Base-by-base conservation (phyloP, 305 asterid species). In the Fraxinus xanthoxyloides region DNA sequence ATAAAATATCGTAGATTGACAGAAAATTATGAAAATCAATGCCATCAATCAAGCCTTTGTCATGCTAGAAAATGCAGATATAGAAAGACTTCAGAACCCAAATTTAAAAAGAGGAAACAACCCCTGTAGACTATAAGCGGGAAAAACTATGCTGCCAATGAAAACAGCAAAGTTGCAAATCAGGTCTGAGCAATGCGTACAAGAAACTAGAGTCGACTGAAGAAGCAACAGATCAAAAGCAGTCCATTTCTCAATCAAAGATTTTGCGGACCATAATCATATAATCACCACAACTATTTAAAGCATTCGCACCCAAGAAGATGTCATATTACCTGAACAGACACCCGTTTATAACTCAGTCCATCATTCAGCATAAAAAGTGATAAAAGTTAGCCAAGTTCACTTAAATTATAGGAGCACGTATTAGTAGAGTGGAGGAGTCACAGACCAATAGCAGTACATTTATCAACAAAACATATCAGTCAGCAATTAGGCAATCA, bases 291-390 rank as follows among this genome's bases (percentile, higher is more conserved):
- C 48, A 76, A 79, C 77, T 83, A 79, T 82, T 65, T 75, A 85
- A 82, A 76, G 85, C 88, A 75, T 30, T 76, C 80, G 83, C 86
- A 75, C 78, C 88, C 81, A 85, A 82, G 84, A 82, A 83, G 84
- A 86, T 80, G 82, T 76, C 80, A 43, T 72, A 67, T 76, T 80
- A 85, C 88, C 86, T 85, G 88, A 85, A 82, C 80, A 82, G 63
- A 82, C 77, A 85, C 21, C 28, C 82, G 31, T 35, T 28, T 65
- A 80, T 23, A 31, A 80, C 75, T 65, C 63, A 81, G 46, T 78
- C 65, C 69, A 81, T 74, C 79, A 79, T 59, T 69, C 75, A 76
- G 80, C n/a, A 54, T n/a, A 83, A 81, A 77, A 30, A 54, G 72
- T 61, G 23, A 79, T n/a, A n/a, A 61, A 78, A 73, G 56, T 51